phyloP scores from a whole-genome alignment of 2,329 filamentous ascomycete genomes.

The Diplodia seriata region DNA sequence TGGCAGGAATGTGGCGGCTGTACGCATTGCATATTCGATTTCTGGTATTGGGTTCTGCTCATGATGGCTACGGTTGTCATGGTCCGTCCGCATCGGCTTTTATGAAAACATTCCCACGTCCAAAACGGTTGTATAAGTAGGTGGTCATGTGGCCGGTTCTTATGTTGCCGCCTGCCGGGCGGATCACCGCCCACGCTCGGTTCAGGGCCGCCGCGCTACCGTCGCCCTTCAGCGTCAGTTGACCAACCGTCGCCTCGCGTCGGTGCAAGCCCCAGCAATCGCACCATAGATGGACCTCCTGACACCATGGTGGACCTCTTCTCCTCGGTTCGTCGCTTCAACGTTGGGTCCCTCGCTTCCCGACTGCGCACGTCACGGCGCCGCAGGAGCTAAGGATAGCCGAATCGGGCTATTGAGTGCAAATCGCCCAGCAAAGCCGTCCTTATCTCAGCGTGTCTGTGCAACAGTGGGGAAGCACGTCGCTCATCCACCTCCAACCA shows the following conservation, averaged over 20 bases:
- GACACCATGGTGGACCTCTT: conserved; percentile 3
- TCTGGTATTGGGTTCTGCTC: neutral
- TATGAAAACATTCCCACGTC: no score
- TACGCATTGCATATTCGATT: conserved; percentile 11
- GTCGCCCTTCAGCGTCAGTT: conserved; percentile 5
- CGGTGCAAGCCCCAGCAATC: neutral
- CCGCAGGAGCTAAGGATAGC: neutral
- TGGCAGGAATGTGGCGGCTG: neutral
- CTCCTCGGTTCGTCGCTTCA: neutral
- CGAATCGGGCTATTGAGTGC: conserved; percentile 3
- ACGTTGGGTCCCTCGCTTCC: neutral
- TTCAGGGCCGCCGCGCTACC: neutral
- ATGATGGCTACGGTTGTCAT: neutral
- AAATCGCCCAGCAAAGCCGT: neutral
- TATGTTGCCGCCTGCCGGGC: neutral
- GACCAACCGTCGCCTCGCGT: conserved; percentile 16
- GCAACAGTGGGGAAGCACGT: conserved; percentile 16
- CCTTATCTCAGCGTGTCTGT: conserved; percentile 25
- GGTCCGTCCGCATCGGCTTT: neutral
- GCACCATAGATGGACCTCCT: conserved; percentile 10
- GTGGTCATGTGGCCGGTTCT: neutral
- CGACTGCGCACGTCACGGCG: neutral
- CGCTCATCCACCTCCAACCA: conserved; percentile 1
- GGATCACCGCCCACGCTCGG: neutral
- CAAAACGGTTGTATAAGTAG: no score